Percentiles rank a stretch among this genome's conserved stretches.
Evolutionary conservation across 164 flowering plant genomes (phyloP).

Genomic region (Buxus sempervirens): DNA sequence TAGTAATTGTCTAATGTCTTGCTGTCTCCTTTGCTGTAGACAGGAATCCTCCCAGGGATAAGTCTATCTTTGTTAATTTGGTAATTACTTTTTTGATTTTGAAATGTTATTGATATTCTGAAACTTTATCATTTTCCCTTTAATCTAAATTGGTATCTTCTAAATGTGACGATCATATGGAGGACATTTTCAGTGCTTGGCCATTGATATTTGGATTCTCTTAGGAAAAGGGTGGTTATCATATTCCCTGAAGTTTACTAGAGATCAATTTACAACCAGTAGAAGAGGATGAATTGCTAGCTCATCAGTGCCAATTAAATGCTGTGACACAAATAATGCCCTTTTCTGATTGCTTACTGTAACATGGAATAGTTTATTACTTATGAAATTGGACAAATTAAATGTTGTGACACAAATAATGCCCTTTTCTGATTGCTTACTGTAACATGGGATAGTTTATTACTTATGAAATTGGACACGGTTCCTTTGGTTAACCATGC

Average conservation of each 20-base stretch:
- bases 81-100: too few species aligned
- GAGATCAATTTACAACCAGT: neutral
- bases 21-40: too few species aligned
- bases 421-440: neutral
- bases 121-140: neutral
- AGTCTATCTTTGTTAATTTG: too few species aligned
- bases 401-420: neutral
- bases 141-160: neutral
- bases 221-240: neutral
- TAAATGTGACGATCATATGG: neutral
- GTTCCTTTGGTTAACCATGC: neutral
- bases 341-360: neutral
- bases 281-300: neutral
- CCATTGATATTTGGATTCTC: neutral
- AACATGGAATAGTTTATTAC: neutral
- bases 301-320: neutral
- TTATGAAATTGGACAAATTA: neutral
- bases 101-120: neutral
- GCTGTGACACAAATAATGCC: neutral
- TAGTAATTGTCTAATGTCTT: too few species aligned
- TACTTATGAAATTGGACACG: neutral
- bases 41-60: too few species aligned
- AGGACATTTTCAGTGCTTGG: too few species aligned
- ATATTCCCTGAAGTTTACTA: neutral
- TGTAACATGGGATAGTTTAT: neutral